A percentile compares a stretch with the other conserved stretches of the same genome.
These are phyloP conservation scores for Epichloe baconii DNA, from an alignment of 2,329 filamentous ascomycete species.

Conservation along the genomic window DNA sequence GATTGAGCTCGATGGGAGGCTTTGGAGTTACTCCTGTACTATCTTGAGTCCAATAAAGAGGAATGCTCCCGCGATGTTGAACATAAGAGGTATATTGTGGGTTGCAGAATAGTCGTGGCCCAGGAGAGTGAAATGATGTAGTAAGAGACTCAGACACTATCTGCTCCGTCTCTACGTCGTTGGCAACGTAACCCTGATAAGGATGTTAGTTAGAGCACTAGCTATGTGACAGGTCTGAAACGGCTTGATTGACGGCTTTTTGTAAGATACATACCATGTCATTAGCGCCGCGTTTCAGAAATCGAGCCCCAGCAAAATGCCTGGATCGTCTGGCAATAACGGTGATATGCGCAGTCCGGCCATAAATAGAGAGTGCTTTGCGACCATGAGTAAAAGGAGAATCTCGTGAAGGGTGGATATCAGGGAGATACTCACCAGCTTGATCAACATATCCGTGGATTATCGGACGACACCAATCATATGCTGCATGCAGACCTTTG, in stretches of 20 bases:
- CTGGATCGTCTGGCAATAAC: slow-evolving; percentile 86
- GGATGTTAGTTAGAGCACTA: not conserved
- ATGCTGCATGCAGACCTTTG: slow-evolving; percentile 60
- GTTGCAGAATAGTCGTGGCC: slow-evolving; percentile 71
- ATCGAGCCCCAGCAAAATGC: slow-evolving; percentile 87
- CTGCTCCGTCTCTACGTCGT: slow-evolving; percentile 97
- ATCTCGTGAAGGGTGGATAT: not conserved
- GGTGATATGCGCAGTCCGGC: slow-evolving; percentile 78
- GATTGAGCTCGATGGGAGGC: slow-evolving; percentile 85
- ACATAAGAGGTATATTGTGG: slow-evolving; percentile 93
- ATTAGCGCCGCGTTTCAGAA: slow-evolving; percentile 88
- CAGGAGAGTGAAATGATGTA: slow-evolving; percentile 89
- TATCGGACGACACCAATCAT: slow-evolving; percentile 91
- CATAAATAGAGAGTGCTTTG: slow-evolving; percentile 65
- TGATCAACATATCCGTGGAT: slow-evolving; percentile 96
- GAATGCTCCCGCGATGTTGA: slow-evolving; percentile 92
- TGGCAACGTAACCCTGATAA: slow-evolving; percentile 74
- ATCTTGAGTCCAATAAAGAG: slow-evolving; percentile 94
- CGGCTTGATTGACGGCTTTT: not conserved
- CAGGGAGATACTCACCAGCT: slow-evolving; percentile 32
- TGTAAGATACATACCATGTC: slow-evolving; percentile 42
- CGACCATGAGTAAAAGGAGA: not conserved
- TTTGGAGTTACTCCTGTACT: slow-evolving; percentile 91
- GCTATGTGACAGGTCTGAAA: not conserved
- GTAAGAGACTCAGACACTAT: slow-evolving; percentile 91